Evolutionary conservation across 208 protist genomes (phyloP), one percentile per base, ranked within the genome.

Genomic region (Trypanosoma lewisi): DNA sequence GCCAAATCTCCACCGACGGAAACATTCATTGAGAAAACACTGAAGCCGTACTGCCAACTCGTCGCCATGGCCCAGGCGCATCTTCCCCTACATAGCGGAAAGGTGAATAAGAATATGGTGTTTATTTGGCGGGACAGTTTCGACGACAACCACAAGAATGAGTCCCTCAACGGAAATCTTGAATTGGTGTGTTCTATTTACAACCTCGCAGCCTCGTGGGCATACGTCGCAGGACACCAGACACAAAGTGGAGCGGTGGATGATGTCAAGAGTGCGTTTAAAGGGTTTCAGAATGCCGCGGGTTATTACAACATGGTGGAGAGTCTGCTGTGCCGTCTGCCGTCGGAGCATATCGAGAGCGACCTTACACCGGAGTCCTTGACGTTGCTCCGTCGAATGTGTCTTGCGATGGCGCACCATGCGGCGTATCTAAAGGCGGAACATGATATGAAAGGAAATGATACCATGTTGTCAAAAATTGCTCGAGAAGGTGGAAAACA

Each of bases 161-260:
- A 85, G 44, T 79, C 76, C 21, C 60, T 65, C 19, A 90, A 92
- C 59, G 62, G 64, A 2, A 93, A 95, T 63, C 45, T 77, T 36
- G 85, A 95, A 75, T 72, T 95, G 41, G 59, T 91, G 42, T 88
- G 82, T 63, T 84, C 81, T 68, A 67, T 92, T 36, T 92, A 91
- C 75, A 95, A 95, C 74, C 60, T 95, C 9, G 89, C 83, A 5
- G 89, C 89, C 19, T 88, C 83, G 4, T 86, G 85, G 63, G 76
- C 58, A 14, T 70, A 73, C 33, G 67, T 92, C 47, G 89, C 69
- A 16, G 71, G 41, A 42, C 68, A 70, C 21, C 75, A 80, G 53
- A 76, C 73, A 19, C 59, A 78, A 57, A 73, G 39, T 0, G 82
- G 79, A 19, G 50, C 63, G 5, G 67, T 77, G 16, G 83, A 89